Percentiles rank a stretch among this genome's conserved stretches.
phyloP scores from a whole-genome alignment of 306 rosid species.

The Pyrus pyrifolia region DNA sequence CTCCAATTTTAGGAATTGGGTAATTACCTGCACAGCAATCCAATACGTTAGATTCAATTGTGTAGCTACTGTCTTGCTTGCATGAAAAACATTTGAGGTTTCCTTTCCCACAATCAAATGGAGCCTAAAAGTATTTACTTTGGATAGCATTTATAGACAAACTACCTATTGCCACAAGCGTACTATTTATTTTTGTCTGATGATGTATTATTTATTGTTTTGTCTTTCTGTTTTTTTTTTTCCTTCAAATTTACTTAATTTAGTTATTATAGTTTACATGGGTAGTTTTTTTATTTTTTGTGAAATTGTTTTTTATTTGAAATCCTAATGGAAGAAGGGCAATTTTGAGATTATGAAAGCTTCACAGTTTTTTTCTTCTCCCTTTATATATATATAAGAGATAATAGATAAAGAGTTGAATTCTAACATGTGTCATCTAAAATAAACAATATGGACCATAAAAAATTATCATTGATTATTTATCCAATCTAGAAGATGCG shows the following conservation, averaged over 20 bases:
- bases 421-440: neutral
- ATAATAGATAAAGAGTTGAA: neutral
- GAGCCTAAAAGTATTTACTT: neutral
- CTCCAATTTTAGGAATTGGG: conserved; percentile 91
- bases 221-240: too few relatives aligned
- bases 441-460: neutral
- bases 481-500: neutral
- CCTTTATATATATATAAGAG: too few relatives aligned
- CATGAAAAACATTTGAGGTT: neutral
- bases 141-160: neutral
- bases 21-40: conserved; percentile 60
- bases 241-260: too few relatives aligned
- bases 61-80: neutral
- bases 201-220: too few relatives aligned
- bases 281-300: too few relatives aligned
- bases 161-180: too few relatives aligned
- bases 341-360: too few relatives aligned
- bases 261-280: too few relatives aligned
- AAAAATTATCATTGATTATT: neutral
- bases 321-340: too few relatives aligned
- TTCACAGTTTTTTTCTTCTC: too few relatives aligned
- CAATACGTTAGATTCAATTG: conserved; percentile 2
- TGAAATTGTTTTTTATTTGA: too few relatives aligned
- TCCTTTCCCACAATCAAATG: neutral
- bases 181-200: too few relatives aligned